Evolutionary conservation across 1,284 basidiomycete genomes (phyloP), one percentile per base, ranked within the genome.

Genomic region (Mycosarcoma maydis): DNA sequence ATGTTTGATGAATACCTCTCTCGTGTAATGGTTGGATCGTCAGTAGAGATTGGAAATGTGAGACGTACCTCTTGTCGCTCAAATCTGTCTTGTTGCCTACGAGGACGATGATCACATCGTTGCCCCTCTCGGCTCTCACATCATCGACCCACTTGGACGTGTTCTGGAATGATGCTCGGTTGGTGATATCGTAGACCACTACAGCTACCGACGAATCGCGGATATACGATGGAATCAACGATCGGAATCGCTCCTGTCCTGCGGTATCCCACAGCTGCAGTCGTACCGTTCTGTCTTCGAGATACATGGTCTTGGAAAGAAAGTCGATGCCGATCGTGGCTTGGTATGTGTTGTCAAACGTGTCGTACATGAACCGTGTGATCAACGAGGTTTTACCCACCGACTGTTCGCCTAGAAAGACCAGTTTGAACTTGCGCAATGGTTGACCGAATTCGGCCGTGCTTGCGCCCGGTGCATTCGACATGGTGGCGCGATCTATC

Each of bases 261-360:
- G 96, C 95, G 58, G 96, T 99, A 83, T 99, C 96, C 78, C 77
- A 99, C 9, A 99, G 85, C 82, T 99, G 96, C 83, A 99, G 84
- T 80, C 96, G 87, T 43, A 99, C 95, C 3, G 96, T 99, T 76
- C 96, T 86, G 85, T 99, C 96, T 82, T 99, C 96, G 58, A 98
- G 87, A 84, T 99, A 99, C 93, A 99, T 96, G 0, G 96, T 98
- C 86, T 99, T 99, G 84, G 92, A 95, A 82, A 99, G 85, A 83
- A 98, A 98, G 85, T 99, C 96, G 83, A 98, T 98, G 68, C 96
- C 96, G 82, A 99, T 99, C 13, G 96, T 99, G 13, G 96, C 96
- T 84, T 99, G 96, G 83, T 99, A 99, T 41, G 95, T 98, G 84
- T 96, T 97, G 86, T 99, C 96, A 83, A 99, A 99, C 0, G 96